Percentiles rank a stretch among this genome's conserved stretches.
These are phyloP conservation scores for Myxozyma monticola DNA, from an alignment of 805 yeast genomes.

Conservation along the genomic window DNA sequence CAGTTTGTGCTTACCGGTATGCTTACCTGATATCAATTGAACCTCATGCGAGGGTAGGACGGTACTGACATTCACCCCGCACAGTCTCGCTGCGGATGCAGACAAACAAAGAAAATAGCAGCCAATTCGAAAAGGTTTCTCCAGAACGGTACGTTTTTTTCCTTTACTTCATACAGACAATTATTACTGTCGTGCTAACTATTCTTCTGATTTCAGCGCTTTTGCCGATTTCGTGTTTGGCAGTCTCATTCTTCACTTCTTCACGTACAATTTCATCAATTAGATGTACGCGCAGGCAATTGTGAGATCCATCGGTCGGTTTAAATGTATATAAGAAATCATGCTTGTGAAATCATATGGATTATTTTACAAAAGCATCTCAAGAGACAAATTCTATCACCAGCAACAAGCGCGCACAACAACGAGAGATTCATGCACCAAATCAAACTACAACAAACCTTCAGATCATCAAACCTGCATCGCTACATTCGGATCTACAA, in stretches of 20 bases:
- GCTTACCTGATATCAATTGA: background rate
- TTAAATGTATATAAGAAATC: no score
- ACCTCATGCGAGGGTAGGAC: background rate
- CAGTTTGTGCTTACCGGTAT: slow-evolving; percentile 82
- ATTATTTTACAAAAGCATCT: no score
- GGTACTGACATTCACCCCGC: background rate
- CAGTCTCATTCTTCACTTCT: slow-evolving; percentile 82
- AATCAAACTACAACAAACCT: no score
- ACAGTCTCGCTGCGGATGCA: slow-evolving; percentile 75
- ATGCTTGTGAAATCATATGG: no score
- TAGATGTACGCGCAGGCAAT: no score
- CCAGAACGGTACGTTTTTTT: slow-evolving; percentile 49
- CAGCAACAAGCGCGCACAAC: no score
- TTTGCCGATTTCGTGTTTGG: slow-evolving; percentile 88
- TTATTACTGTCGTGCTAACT: background rate
- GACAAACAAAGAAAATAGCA: slow-evolving; percentile 44
- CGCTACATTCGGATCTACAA: no score
- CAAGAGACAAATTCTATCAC: no score
- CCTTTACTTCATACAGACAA: slow-evolving; percentile 32
- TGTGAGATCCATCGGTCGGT: no score
- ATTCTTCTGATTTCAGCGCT: slow-evolving; percentile 45
- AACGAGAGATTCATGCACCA: no score
- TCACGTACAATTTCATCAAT: slow-evolving; percentile 87
- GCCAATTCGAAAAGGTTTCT: slow-evolving; percentile 46
- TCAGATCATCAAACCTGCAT: no score